These are phyloP conservation scores for Calonectria leucothoes DNA, from an alignment of 2,329 filamentous ascomycete species.

Conservation along the genomic window DNA sequence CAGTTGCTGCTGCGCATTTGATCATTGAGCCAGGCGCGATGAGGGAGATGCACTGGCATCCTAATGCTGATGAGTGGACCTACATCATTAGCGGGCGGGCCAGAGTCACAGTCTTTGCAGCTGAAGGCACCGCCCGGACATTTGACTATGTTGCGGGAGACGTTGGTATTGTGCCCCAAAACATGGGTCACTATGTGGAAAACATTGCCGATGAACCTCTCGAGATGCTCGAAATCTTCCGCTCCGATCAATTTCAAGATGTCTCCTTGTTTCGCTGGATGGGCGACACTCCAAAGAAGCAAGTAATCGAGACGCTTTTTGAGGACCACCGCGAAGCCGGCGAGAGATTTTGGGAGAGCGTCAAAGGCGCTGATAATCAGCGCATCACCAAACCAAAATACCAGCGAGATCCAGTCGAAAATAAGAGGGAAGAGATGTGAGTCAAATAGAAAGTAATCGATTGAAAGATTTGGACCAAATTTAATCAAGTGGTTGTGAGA, in stretches of 20 bases:
- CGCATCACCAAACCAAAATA: slow-evolving; percentile 55
- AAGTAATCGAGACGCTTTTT: slow-evolving; percentile 76
- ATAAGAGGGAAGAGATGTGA: not conserved
- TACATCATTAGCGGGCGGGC: slow-evolving; percentile 81
- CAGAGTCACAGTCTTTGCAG: slow-evolving; percentile 79
- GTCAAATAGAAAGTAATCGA: not conserved
- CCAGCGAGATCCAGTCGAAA: not conserved
- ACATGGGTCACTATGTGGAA: slow-evolving; percentile 86
- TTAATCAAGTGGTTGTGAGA: not conserved
- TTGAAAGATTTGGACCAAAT: not conserved
- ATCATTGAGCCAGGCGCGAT: slow-evolving; percentile 78
- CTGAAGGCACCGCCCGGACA: slow-evolving; percentile 75
- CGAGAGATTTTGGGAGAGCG: slow-evolving; percentile 71
- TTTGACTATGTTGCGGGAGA: slow-evolving; percentile 83
- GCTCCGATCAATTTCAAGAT: slow-evolving; percentile 77
- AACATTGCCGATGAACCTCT: slow-evolving; percentile 82
- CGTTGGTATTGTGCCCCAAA: slow-evolving; percentile 80
- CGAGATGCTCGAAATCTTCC: slow-evolving; percentile 82
- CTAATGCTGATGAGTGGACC: slow-evolving; percentile 82
- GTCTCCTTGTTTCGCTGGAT: slow-evolving; percentile 82
- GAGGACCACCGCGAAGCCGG: slow-evolving; percentile 70
- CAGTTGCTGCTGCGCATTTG: slow-evolving; percentile 78
- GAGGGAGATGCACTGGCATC: slow-evolving; percentile 87
- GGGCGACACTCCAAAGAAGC: slow-evolving; percentile 74
- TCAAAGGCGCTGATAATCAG: slow-evolving; percentile 72